phyloP scores from a whole-genome alignment of 202 grass and related monocot species.

The Dendrocalamus latiflorus region DNA sequence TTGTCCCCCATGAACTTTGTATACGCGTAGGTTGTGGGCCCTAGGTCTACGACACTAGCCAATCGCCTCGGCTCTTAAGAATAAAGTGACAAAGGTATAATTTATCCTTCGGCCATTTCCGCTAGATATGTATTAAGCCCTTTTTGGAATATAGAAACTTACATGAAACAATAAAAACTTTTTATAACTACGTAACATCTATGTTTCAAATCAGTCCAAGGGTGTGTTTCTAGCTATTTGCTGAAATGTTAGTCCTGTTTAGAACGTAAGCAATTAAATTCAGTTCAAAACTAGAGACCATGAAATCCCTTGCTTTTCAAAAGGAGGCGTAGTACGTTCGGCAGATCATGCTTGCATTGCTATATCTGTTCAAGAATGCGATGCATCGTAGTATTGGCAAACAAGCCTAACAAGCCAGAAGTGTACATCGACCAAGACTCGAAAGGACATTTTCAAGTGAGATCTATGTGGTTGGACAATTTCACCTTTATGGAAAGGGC shows the following conservation, averaged over 20 bases:
- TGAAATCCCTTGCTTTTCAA: neutral
- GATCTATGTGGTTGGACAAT: constrained; percentile 12
- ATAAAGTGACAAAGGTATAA: no score
- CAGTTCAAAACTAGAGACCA: neutral
- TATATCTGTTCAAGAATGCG: neutral
- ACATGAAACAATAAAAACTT: neutral
- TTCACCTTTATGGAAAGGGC: constrained; percentile 1
- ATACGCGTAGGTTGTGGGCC: neutral
- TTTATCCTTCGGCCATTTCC: no score
- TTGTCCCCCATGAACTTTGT: no score
- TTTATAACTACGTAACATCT: neutral
- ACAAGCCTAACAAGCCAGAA: neutral
- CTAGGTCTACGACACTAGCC: neutral
- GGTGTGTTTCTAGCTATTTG: neutral
- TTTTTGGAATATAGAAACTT: neutral
- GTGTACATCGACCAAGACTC: neutral
- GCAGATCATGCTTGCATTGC: neutral
- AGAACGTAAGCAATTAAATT: accelerated
- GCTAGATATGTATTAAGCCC: neutral
- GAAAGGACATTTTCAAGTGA: neutral
- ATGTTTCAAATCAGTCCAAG: neutral
- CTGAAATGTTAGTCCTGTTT: neutral
- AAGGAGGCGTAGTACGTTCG: neutral
- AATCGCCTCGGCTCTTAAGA: neutral
- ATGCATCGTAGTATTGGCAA: neutral